phyloP scores from a whole-genome alignment of 257 asterid genomes.

The Linderniella brevidens region DNA sequence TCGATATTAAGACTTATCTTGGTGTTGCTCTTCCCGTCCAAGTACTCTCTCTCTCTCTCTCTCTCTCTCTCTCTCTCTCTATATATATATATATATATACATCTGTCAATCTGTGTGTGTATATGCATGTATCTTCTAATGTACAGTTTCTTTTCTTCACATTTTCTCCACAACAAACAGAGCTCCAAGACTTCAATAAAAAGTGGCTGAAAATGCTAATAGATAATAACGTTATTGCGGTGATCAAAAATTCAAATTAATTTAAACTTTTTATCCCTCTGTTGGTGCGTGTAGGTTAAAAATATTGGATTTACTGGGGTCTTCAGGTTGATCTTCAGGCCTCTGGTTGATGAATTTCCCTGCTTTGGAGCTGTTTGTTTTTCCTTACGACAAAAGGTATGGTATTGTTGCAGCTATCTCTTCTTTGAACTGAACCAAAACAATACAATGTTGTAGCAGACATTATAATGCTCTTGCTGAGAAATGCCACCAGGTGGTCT shows the following conservation, averaged over 20 bases:
- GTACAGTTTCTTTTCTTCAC: no score
- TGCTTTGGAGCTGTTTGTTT: conserved; percentile 97
- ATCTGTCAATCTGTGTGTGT: no score
- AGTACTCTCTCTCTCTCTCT: conserved; percentile 22
- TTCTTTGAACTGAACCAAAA: not conserved
- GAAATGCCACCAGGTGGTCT: no score
- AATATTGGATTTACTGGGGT: conserved; percentile 94
- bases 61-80: conserved; percentile 1
- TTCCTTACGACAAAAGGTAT: conserved; percentile 76
- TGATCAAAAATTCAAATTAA: no score
- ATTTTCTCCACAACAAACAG: no score
- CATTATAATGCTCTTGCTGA: not conserved
- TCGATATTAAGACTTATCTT: conserved; percentile 88
- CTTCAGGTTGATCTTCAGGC: conserved; percentile 91
- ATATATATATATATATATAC: no score
- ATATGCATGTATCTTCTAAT: no score
- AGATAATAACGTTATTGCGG: no score
- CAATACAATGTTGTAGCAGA: no score
- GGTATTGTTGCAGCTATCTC: conserved; percentile 2
- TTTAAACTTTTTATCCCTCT: no score
- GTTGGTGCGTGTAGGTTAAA: conserved; percentile 43
- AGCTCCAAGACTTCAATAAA: no score
- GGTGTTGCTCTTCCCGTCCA: conserved; percentile 95
- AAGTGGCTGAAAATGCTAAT: no score
- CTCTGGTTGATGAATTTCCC: conserved; percentile 85